phyloP scores from a whole-genome alignment of 192 early-diverging fungal species.

The Backusella tuberculispora region DNA sequence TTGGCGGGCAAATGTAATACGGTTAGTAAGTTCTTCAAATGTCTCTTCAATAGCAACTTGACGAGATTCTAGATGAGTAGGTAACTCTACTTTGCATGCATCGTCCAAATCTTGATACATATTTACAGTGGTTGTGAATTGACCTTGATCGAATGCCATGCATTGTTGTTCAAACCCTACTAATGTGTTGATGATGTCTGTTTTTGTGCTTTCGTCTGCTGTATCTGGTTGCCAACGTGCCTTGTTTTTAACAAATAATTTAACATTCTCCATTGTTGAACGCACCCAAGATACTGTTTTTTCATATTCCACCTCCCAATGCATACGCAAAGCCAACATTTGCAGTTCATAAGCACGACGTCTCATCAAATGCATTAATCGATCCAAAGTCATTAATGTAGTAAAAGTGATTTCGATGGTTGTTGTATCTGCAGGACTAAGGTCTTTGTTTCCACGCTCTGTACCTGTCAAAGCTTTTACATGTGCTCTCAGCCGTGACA shows the following conservation, averaged over 20 bases:
- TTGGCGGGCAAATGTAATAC: constrained; percentile 40
- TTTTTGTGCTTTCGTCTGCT: constrained; percentile 14
- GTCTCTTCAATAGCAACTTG: constrained; percentile 45
- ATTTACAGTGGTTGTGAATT: constrained; percentile 39
- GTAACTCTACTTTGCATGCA: constrained; percentile 34
- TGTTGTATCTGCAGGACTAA: constrained; percentile 50
- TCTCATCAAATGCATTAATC: constrained; percentile 39
- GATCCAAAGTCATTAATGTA: constrained; percentile 46
- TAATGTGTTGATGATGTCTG: constrained; percentile 25
- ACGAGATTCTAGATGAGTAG: constrained; percentile 36
- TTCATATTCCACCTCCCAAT: constrained; percentile 45
- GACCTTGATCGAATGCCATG: constrained; percentile 35
- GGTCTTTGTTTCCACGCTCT: constrained; percentile 30
- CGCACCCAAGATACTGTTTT: constrained; percentile 33
- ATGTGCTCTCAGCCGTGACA: constrained; percentile 47
- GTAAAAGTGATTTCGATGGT: constrained; percentile 51
- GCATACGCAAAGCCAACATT: constrained; percentile 37
- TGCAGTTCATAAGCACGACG: constrained; percentile 38
- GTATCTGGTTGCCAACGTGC: constrained; percentile 32
- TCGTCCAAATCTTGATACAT: constrained; percentile 49
- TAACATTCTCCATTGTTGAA: constrained; percentile 21
- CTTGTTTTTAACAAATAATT: constrained; percentile 24
- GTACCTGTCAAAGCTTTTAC: constrained; percentile 44
- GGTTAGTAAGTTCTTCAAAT: constrained; percentile 37
- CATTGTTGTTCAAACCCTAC: constrained; percentile 30